Conservation (phyloP, 805 yeast species). For the Saccharomycopsis sp. region DNA sequence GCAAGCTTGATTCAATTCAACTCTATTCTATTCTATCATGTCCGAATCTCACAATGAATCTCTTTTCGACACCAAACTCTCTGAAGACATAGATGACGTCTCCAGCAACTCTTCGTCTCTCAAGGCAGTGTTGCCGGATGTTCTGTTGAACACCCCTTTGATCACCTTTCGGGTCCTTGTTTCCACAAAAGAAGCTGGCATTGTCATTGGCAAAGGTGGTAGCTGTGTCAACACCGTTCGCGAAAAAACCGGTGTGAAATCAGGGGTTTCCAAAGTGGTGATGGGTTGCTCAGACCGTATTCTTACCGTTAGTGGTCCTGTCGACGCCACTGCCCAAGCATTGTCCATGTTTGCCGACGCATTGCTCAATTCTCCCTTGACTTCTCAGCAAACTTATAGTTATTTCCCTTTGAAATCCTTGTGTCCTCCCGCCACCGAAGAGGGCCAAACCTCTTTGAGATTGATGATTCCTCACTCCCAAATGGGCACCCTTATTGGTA, state of each 20-base stretch:
- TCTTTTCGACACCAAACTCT: constrained; percentile 6
- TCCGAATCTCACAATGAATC: constrained; percentile 7
- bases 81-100: background rate
- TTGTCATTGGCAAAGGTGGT: constrained; percentile 82
- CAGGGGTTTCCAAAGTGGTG: constrained; percentile 75
- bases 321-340: constrained; percentile 62
- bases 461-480: constrained; percentile 74
- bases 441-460: constrained; percentile 51
- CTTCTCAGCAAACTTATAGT: constrained; percentile 33
- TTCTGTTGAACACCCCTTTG: constrained; percentile 21
- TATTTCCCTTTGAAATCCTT: constrained; percentile 54
- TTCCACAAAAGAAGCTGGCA: constrained; percentile 82
- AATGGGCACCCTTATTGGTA: constrained; percentile 84
- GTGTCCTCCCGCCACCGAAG: constrained; percentile 41
- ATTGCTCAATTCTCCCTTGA: constrained; percentile 33
- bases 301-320: constrained; percentile 65
- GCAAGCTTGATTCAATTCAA: no score
- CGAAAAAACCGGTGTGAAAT: constrained; percentile 67
- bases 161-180: constrained; percentile 49
- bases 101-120: background rate
- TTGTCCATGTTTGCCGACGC: constrained; percentile 62
- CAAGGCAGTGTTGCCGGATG: constrained; percentile 13
- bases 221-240: constrained; percentile 66
- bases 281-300: constrained; percentile 80
- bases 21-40: background rate